Evolutionary conservation across 2,329 filamentous ascomycete species (phyloP).

Genomic region (Parascedosporium putredinis): DNA sequence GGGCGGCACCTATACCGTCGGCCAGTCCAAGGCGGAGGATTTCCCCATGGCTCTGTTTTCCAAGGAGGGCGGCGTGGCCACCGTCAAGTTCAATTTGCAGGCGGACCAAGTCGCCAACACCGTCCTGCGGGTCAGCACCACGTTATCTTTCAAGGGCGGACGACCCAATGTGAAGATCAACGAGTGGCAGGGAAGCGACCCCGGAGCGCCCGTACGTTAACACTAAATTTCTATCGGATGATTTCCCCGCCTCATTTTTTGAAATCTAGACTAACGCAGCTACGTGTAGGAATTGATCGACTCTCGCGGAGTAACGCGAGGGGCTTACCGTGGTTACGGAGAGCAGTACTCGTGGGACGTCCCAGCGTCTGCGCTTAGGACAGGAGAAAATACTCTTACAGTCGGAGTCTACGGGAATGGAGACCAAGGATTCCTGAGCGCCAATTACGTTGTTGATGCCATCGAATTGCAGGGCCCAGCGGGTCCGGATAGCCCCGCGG

Average conservation of each 20-base stretch:
- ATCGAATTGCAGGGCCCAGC: constrained; percentile 8
- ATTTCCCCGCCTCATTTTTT: not conserved
- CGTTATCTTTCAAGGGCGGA: constrained; percentile 48
- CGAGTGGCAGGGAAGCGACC: constrained; percentile 35
- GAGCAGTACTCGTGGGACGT: constrained; percentile 55
- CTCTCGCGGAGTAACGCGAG: constrained; percentile 53
- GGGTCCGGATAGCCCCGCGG: not conserved
- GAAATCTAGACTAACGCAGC: no score
- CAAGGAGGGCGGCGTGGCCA: constrained; percentile 45
- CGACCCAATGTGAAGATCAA: constrained; percentile 48
- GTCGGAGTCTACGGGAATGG: constrained; percentile 10
- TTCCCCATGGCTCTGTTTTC: constrained; percentile 61
- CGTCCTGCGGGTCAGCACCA: constrained; percentile 50
- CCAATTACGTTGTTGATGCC: constrained; percentile 32
- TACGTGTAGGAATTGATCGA: constrained; percentile 30
- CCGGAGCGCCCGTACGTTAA: constrained; percentile 42
- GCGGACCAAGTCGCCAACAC: constrained; percentile 43
- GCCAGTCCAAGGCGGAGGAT: constrained; percentile 35
- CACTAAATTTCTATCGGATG: not conserved
- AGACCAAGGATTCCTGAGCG: constrained; percentile 35
- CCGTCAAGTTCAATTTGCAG: constrained; percentile 47
- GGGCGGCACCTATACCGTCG: constrained; percentile 51
- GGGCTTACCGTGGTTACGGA: constrained; percentile 52
- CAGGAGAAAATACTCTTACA: constrained; percentile 44
- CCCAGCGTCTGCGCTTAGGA: constrained; percentile 45